phyloP scores from a whole-genome alignment of 2,329 filamentous ascomycete genomes.

The Xylariaceae sp. region DNA sequence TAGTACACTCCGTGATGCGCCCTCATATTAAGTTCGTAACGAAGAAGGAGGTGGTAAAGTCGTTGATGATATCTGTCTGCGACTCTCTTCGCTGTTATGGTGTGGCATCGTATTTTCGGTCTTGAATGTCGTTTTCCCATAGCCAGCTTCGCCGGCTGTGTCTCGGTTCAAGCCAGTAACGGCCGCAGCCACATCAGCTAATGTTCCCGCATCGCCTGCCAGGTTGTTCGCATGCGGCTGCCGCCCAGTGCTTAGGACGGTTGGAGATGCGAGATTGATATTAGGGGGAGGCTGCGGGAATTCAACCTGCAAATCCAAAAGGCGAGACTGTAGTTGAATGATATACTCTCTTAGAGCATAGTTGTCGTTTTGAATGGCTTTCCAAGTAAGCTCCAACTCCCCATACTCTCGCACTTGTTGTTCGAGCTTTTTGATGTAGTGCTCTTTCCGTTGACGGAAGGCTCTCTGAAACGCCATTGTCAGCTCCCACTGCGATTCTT shows the following conservation, averaged over 20 bases:
- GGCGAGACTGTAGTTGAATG: constrained; percentile 77
- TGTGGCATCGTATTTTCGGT: constrained; percentile 36
- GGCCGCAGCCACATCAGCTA: constrained; percentile 32
- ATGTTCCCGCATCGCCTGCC: constrained; percentile 27
- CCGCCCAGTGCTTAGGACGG: constrained; percentile 20
- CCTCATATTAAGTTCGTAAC: constrained; percentile 21
- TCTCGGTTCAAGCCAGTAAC: constrained; percentile 29
- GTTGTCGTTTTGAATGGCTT: constrained; percentile 81
- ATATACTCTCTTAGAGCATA: constrained; percentile 89
- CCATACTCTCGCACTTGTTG: constrained; percentile 81
- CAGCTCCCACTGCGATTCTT: too few relatives aligned
- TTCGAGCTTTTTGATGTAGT: constrained; percentile 96
- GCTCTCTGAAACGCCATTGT: constrained; percentile 63
- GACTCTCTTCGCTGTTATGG: constrained; percentile 48
- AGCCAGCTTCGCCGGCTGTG: constrained; percentile 22
- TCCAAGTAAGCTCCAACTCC: constrained; percentile 70
- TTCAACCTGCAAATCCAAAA: constrained; percentile 79
- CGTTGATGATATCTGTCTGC: constrained; percentile 46
- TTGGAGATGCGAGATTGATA: constrained; percentile 58
- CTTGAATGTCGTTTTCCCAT: constrained; percentile 32
- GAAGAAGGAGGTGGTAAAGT: constrained; percentile 29
- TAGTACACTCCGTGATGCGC: background rate
- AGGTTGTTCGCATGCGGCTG: constrained; percentile 19
- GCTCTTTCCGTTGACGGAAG: constrained; percentile 95
- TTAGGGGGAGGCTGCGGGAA: constrained; percentile 78